A percentile compares a stretch with the other conserved stretches of the same genome.
Evolutionary conservation across 108 stramenopile species (phyloP).

Genomic region (Stephanodiscus triporus): DNA sequence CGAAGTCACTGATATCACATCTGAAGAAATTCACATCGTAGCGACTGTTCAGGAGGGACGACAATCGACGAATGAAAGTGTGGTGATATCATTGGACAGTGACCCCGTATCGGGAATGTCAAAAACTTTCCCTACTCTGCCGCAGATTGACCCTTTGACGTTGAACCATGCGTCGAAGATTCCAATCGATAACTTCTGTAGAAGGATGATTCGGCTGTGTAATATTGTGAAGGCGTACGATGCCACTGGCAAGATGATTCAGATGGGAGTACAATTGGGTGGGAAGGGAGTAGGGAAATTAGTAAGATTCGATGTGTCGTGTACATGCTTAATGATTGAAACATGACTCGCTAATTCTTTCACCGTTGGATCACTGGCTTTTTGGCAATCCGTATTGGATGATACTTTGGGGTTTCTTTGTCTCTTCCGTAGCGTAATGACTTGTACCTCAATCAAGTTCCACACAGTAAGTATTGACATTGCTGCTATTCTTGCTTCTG

Average conservation of each 20-base stretch:
- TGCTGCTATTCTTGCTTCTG: background rate
- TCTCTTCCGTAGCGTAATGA: slow-evolving; percentile 52
- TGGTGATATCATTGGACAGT: slow-evolving; percentile 42
- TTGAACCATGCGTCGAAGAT: slow-evolving; percentile 33
- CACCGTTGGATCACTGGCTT: background rate
- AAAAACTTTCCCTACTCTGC: slow-evolving; percentile 35
- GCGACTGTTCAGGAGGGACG: slow-evolving; percentile 44
- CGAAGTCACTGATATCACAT: slow-evolving; percentile 54
- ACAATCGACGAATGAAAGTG: slow-evolving; percentile 27
- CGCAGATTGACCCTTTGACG: slow-evolving; percentile 43
- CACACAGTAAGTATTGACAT: slow-evolving; percentile 60
- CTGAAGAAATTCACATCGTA: slow-evolving; percentile 23
- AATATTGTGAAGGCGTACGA: slow-evolving; percentile 66
- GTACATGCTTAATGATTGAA: background rate
- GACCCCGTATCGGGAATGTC: slow-evolving; percentile 41
- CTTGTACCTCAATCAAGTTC: slow-evolving; percentile 86
- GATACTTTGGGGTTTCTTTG: background rate
- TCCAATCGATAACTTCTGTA: slow-evolving; percentile 72
- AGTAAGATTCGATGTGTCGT: background rate
- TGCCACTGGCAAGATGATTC: slow-evolving; percentile 81
- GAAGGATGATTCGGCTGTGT: slow-evolving; percentile 72
- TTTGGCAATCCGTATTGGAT: too few relatives aligned
- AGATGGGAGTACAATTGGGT: slow-evolving; percentile 79
- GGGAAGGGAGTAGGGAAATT: slow-evolving; percentile 58
- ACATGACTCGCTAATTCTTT: background rate